These are phyloP conservation scores for Juncus effusus DNA, from an alignment of 176 grass and related monocot species.

Conservation along the genomic window DNA sequence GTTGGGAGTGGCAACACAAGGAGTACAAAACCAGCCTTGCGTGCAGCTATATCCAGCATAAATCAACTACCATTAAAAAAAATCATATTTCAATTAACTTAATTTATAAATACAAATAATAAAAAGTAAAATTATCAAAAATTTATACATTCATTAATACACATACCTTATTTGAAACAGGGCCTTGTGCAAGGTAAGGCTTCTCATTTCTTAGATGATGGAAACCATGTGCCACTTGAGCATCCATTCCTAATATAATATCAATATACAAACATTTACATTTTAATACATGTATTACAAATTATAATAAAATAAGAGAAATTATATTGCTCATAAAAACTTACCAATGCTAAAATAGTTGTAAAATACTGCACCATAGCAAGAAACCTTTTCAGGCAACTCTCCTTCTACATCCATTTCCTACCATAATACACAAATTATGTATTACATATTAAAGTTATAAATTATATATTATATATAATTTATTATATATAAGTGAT, in stretches of 20 bases:
- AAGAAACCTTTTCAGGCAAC: constrained; percentile 73
- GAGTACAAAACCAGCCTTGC: constrained; percentile 96
- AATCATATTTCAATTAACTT: constrained; percentile 4
- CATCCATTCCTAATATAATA: constrained; percentile 89
- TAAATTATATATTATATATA: neutral
- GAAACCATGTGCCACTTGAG: constrained; percentile 92
- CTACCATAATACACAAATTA: constrained; percentile 42
- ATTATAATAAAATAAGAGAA: constrained; percentile 19
- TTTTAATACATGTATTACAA: constrained; percentile 3
- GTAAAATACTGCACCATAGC: constrained; percentile 87
- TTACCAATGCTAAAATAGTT: constrained; percentile 99
- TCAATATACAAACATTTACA: constrained; percentile 7
- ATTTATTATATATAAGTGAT: too few relatives aligned
- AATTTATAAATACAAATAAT: too few relatives aligned
- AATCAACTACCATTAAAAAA: constrained; percentile 58
- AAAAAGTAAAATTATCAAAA: too few relatives aligned
- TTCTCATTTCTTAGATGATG: constrained; percentile 89
- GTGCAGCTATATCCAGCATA: constrained; percentile 91
- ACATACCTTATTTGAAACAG: constrained; percentile 86
- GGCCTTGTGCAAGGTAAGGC: constrained; percentile 87
- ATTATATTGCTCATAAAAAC: constrained; percentile 4
- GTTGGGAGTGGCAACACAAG: constrained; percentile 67
- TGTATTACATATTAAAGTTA: neutral
- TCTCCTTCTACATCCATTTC: constrained; percentile 45
- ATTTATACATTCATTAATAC: neutral